Evolutionary conservation across 208 protist genomes (phyloP).

Genomic region (Crithidia bombi): DNA sequence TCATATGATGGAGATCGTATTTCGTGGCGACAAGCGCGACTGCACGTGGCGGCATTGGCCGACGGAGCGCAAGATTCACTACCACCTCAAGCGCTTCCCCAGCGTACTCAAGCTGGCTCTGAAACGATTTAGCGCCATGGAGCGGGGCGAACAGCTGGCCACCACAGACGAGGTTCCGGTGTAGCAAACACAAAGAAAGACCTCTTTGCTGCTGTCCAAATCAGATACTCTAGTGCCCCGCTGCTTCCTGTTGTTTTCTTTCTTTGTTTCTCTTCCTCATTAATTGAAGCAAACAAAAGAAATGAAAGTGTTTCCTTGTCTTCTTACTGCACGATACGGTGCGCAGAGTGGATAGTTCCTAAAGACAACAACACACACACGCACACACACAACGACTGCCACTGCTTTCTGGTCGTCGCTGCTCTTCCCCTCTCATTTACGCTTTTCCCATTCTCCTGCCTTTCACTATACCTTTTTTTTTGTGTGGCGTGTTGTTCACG

Average conservation of each 20-base stretch:
- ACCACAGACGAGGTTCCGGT: slow-evolving; percentile 38
- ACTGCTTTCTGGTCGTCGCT: too few species aligned
- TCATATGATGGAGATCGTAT: slow-evolving; percentile 78
- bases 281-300: background rate
- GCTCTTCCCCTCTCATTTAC: too few species aligned
- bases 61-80: slow-evolving; percentile 49
- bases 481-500: background rate
- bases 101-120: slow-evolving; percentile 42
- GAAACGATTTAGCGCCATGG: slow-evolving; percentile 37
- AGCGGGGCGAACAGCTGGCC: slow-evolving; percentile 36
- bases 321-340: too few species aligned
- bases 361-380: too few species aligned
- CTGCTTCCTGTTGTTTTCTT: slow-evolving; percentile 13
- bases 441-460: background rate
- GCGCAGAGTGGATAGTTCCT: too few species aligned
- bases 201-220: background rate
- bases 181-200: background rate
- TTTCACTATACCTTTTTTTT: background rate
- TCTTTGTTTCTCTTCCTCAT: background rate
- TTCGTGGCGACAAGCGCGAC: slow-evolving; percentile 45
- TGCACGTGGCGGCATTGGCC: slow-evolving; percentile 77
- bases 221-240: background rate
- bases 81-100: slow-evolving; percentile 54
- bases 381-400: too few species aligned
- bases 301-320: background rate